Percentiles rank a stretch among this genome's conserved stretches.
These are phyloP conservation scores for Solanum hybrid DNA, from an alignment of 305 asterid species.

Conservation along the genomic window DNA sequence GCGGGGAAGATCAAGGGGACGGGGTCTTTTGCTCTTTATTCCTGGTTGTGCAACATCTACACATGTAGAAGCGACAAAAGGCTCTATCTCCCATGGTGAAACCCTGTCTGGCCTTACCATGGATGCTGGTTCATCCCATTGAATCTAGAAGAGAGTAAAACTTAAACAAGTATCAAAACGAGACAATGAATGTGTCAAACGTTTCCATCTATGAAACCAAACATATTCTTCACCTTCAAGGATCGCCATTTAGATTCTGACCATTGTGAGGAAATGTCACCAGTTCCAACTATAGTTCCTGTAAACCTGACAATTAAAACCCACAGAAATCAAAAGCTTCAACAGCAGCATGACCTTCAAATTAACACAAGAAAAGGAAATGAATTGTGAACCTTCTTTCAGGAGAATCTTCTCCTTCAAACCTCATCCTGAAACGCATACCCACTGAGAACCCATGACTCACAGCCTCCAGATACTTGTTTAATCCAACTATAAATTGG, in stretches of 20 bases:
- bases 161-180: neutral
- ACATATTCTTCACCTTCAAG: conserved; percentile 46
- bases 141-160: conserved; percentile 34
- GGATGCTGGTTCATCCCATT: conserved; percentile 75
- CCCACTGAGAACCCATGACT: conserved; percentile 51
- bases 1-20: conserved; percentile 48
- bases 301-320: conserved; percentile 38
- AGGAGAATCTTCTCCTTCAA: conserved; percentile 80
- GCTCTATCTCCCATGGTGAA: conserved; percentile 91
- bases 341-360: neutral
- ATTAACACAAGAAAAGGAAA: neutral
- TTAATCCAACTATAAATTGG: conserved; percentile 67
- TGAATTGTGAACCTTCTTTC: conserved; percentile 49
- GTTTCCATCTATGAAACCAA: neutral
- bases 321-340: neutral
- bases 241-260: conserved; percentile 69
- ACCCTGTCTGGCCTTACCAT: conserved; percentile 57
- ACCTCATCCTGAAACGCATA: conserved; percentile 77
- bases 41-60: conserved; percentile 30
- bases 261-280: conserved; percentile 65
- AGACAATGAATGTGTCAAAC: neutral
- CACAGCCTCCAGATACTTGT: conserved; percentile 59
- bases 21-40: conserved; percentile 54
- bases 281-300: conserved; percentile 74
- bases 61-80: conserved; percentile 46